These are phyloP conservation scores for Silene noctiflora DNA, from an alignment of 179 eudicot species.

Conservation along the genomic window DNA sequence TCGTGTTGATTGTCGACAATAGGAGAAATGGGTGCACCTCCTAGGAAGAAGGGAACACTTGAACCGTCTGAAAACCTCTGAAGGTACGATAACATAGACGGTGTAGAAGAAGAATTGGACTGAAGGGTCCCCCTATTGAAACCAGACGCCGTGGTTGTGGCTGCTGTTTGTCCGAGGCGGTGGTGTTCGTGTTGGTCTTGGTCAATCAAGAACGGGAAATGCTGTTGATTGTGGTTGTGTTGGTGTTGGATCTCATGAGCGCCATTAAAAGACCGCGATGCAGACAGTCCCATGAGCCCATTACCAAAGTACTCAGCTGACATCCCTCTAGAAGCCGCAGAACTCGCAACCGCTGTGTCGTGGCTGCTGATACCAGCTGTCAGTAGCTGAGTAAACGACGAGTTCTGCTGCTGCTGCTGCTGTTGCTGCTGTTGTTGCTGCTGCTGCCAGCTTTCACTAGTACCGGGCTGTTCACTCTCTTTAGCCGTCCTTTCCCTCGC, in stretches of 20 bases:
- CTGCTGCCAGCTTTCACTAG: neutral
- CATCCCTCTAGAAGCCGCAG: neutral
- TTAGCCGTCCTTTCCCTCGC: constrained; percentile 68
- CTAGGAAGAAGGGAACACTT: constrained; percentile 53
- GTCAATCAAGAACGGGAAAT: constrained; percentile 49
- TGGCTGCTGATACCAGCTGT: constrained; percentile 45
- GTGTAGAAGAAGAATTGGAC: constrained; percentile 81
- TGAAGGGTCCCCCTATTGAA: constrained; percentile 99
- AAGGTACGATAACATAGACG: constrained; percentile 52
- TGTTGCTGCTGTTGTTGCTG: neutral
- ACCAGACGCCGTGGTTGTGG: constrained; percentile 41
- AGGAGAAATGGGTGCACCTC: constrained; percentile 39
- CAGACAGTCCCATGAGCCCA: constrained; percentile 30
- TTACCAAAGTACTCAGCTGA: constrained; percentile 56
- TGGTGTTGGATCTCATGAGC: constrained; percentile 26
- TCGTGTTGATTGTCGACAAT: constrained; percentile 30
- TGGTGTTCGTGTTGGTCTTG: constrained; percentile 22
- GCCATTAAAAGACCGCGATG: constrained; percentile 32
- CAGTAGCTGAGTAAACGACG: constrained; percentile 77
- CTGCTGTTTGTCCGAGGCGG: constrained; percentile 32
- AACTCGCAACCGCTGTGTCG: too few species aligned
- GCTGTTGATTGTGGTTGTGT: constrained; percentile 41
- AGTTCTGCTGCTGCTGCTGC: constrained; percentile 35
- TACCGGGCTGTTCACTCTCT: constrained; percentile 53
- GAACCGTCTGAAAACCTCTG: constrained; percentile 57